A percentile compares a stretch with the other conserved stretches of the same genome.
Evolutionary conservation across 495 filamentous ascomycete species (phyloP).

Genomic region (Terfezia boudieri): DNA sequence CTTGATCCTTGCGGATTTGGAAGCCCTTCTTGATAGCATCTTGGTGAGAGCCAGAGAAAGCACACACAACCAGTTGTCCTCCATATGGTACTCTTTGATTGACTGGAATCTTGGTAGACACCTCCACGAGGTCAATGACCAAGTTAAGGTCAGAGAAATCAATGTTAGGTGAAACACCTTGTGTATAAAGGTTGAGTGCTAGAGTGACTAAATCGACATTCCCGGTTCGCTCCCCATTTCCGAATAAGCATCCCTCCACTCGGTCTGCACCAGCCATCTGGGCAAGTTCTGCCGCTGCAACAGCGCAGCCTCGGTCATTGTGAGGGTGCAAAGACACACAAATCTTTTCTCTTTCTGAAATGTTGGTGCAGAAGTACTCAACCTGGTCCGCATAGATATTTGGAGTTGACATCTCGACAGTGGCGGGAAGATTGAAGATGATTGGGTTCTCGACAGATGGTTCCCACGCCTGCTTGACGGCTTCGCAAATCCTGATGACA

Average conservation of each 20-base stretch:
- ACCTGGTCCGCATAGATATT: slow-evolving; percentile 95
- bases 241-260: slow-evolving; percentile 88
- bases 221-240: slow-evolving; percentile 86
- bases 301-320: slow-evolving; percentile 80
- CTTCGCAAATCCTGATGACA: slow-evolving; percentile 67
- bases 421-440: slow-evolving; percentile 94
- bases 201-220: slow-evolving; percentile 93
- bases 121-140: slow-evolving; percentile 77
- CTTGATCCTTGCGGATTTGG: slow-evolving; percentile 38
- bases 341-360: slow-evolving; percentile 59
- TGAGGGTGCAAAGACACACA: slow-evolving; percentile 74
- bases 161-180: slow-evolving; percentile 69
- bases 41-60: slow-evolving; percentile 82
- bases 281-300: slow-evolving; percentile 73
- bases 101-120: slow-evolving; percentile 84
- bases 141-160: slow-evolving; percentile 81
- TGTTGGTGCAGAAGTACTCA: slow-evolving; percentile 76
- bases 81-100: slow-evolving; percentile 77
- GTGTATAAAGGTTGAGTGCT: slow-evolving; percentile 87
- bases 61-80: slow-evolving; percentile 68
- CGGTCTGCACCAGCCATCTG: slow-evolving; percentile 96
- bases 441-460: slow-evolving; percentile 63
- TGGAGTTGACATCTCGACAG: slow-evolving; percentile 86
- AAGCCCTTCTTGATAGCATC: slow-evolving; percentile 98
- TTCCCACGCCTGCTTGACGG: slow-evolving; percentile 88